Percentiles rank a stretch among this genome's conserved stretches.
phyloP scores from a whole-genome alignment of 352 stramenopile genomes.

The Pythium sp. region DNA sequence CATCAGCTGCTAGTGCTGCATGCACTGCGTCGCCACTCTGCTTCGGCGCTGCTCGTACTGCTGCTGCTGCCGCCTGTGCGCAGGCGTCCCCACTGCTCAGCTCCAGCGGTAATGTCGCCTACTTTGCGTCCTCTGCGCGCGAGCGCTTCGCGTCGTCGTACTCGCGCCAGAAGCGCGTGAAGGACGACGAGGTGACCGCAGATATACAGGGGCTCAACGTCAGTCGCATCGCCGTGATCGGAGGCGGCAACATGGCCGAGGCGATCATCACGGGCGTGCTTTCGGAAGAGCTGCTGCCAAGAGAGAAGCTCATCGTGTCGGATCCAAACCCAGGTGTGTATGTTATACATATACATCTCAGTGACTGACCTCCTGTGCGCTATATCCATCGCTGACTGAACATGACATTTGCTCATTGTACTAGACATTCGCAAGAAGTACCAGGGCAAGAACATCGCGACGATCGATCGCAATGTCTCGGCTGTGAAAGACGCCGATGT shows the following conservation, averaged over 20 bases:
- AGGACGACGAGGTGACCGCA: conserved; percentile 15
- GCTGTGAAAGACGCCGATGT: conserved; percentile 84
- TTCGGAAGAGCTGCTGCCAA: conserved; percentile 58
- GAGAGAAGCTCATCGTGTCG: conserved; percentile 73
- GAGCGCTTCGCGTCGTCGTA: conserved; percentile 21
- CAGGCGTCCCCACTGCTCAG: neutral
- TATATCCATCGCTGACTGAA: neutral
- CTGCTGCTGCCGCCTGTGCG: neutral
- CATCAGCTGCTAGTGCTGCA: neutral
- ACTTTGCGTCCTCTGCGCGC: conserved; percentile 7
- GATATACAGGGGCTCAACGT: conserved; percentile 33
- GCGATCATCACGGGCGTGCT: conserved; percentile 83
- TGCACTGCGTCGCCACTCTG: neutral
- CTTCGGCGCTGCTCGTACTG: neutral
- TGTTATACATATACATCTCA: no score
- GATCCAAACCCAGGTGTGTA: conserved; percentile 63
- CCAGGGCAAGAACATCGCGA: conserved; percentile 45
- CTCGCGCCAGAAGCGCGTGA: conserved; percentile 11
- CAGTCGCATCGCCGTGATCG: conserved; percentile 70
- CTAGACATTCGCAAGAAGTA: conserved; percentile 67
- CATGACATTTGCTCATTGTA: neutral
- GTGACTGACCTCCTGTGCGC: neutral
- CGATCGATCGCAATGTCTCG: conserved; percentile 56
- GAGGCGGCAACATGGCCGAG: conserved; percentile 89
- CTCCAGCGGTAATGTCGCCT: neutral